A percentile compares a stretch with the other conserved stretches of the same genome.
phyloP scores from a whole-genome alignment of 139 green algal species.

The Chlorella sp. region DNA sequence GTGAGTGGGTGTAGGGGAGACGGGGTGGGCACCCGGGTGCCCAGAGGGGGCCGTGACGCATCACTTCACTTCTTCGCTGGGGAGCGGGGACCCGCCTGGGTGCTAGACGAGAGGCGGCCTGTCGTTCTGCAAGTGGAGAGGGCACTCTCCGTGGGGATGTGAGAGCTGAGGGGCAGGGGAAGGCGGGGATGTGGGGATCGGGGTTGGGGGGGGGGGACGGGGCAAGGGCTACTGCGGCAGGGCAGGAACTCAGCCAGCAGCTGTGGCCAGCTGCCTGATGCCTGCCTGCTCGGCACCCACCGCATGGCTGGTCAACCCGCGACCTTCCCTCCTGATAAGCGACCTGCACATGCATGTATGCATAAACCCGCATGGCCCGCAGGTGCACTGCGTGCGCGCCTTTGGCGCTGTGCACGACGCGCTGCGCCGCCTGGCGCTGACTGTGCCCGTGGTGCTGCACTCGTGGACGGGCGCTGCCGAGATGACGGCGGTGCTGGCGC shows the following conservation, averaged over 20 bases:
- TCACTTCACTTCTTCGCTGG: too few species aligned
- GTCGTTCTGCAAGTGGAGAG: too few species aligned
- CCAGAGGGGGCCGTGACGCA: too few species aligned
- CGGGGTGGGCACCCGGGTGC: too few species aligned
- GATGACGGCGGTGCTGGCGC: conserved; percentile 34
- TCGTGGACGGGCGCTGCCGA: conserved; percentile 52
- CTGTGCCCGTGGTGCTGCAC: conserved; percentile 59
- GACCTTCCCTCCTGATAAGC: background rate
- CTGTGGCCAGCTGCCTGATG: background rate
- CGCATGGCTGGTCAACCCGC: background rate
- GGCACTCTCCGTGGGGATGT: too few species aligned
- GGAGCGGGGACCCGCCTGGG: too few species aligned
- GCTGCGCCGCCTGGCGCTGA: conserved; percentile 50
- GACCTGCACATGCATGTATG: background rate
- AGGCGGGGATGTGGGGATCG: background rate
- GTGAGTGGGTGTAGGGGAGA: background rate
- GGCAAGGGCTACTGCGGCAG: background rate
- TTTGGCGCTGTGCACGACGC: conserved; percentile 53
- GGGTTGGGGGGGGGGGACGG: too few species aligned
- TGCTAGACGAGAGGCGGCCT: too few species aligned
- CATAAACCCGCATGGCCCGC: background rate
- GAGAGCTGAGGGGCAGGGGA: background rate
- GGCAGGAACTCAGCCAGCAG: background rate
- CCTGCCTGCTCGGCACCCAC: background rate
- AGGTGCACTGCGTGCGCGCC: conserved; percentile 60